Evolutionary conservation across 495 filamentous ascomycete species (phyloP).

Genomic region (Hypoxylon perforatum): DNA sequence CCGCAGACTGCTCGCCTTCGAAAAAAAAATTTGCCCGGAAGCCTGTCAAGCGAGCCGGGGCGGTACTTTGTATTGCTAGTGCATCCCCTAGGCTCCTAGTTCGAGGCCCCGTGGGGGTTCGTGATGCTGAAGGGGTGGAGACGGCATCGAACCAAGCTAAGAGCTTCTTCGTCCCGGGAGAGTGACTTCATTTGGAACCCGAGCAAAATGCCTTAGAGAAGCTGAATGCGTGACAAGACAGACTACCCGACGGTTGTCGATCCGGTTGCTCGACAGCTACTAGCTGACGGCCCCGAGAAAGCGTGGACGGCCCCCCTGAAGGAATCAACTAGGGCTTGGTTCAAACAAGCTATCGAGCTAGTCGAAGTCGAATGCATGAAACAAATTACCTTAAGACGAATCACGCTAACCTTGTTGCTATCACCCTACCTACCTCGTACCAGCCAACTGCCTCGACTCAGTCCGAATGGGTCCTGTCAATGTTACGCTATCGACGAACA

Average conservation of each 20-base stretch:
- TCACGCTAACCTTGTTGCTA: constrained; percentile 12
- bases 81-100: constrained; percentile 24
- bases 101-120: constrained; percentile 34
- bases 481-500: background rate
- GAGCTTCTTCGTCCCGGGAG: background rate
- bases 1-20: background rate
- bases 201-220: background rate
- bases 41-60: constrained; percentile 9
- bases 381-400: constrained; percentile 22
- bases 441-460: background rate
- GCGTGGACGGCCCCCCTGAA: constrained; percentile 24
- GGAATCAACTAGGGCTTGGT: constrained; percentile 7
- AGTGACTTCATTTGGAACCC: constrained; percentile 11
- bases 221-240: constrained; percentile 8
- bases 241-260: constrained; percentile 17
- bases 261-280: constrained; percentile 10
- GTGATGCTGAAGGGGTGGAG: constrained; percentile 26
- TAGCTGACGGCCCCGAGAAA: constrained; percentile 13
- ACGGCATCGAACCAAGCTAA: constrained; percentile 9
- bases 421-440: background rate
- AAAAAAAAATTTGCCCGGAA: background rate
- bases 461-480: constrained; percentile 9
- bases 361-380: constrained; percentile 23
- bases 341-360: constrained; percentile 15
- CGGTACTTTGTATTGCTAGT: constrained; percentile 36